Evolutionary conservation across 2,329 filamentous ascomycete genomes (phyloP), one percentile per base, ranked within the genome.

Genomic region (Aspergillus piperis): DNA sequence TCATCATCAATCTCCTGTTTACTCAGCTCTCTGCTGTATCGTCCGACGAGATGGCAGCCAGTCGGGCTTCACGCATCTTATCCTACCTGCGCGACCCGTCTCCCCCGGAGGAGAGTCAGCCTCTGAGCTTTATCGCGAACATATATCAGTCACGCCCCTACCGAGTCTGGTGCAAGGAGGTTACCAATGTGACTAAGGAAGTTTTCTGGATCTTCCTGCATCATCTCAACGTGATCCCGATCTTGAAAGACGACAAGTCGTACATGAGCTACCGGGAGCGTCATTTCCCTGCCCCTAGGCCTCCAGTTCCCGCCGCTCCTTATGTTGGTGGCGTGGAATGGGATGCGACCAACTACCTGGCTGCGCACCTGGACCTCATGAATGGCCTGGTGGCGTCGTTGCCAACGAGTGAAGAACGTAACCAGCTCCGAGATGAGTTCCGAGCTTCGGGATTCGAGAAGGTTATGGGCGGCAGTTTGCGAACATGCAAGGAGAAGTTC

Each of bases 171-270:
- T 92, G 89, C 78, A 95, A 93, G 75, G 95, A 99, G 77, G 87
- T 94, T 17, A 88, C 89, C 61, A 93, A 90, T 69, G 94, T 98
- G 51, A 96, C 93, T 44, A 97, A 97, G 76, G 94, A 99, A 75
- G 94, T 98, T 27, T 99, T 99, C 74, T 99, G 94, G 94, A 98
- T 98, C 73, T 99, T 98, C 79, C 83, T 98, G 57, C 94, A 98
- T 77, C 90, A 96, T 68, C 82, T 96, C 60, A 98, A 98, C 70
- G 88, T 97, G 49, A 85, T 98, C 39, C 84, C 91, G 32, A 67
- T 78, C 58, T 63, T 71, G 55, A 70, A 76, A 50, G 65, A 71
- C 23, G 71, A 73, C 5, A 70, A 75, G 32, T 25, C 71, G 58
- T 64, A 68, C 50, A 77, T 68, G 58, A 70, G 68, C 25, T 78